These are phyloP conservation scores for Pseudohalonectria lignicola DNA, from an alignment of 2,329 filamentous ascomycete genomes.

Conservation along the genomic window DNA sequence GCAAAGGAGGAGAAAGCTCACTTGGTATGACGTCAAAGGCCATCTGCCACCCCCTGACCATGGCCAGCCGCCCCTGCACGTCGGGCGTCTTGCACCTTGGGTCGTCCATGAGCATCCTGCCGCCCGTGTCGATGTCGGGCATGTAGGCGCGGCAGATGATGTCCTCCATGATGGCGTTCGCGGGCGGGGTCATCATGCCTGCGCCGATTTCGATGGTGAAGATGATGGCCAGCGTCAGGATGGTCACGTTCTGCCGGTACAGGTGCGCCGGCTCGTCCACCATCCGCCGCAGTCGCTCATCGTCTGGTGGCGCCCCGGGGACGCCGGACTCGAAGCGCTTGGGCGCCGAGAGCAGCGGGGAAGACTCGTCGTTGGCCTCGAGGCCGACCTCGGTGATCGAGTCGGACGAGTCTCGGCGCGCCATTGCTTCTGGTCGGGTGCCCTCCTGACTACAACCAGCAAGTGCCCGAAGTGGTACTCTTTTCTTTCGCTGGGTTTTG, in stretches of 20 bases:
- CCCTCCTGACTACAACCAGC: no score
- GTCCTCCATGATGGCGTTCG: constrained; percentile 38
- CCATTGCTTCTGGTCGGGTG: no score
- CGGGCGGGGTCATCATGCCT: constrained; percentile 22
- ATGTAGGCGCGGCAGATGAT: constrained; percentile 40
- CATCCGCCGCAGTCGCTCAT: no score
- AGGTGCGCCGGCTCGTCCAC: constrained; percentile 7
- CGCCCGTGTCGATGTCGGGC: constrained; percentile 11
- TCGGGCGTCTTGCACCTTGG: constrained; percentile 33
- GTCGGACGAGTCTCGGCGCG: no score
- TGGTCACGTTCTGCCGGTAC: constrained; percentile 13
- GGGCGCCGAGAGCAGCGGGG: no score
- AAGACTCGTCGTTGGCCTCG: no score
- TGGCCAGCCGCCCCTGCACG: constrained; percentile 40
- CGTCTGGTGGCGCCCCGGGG: no score
- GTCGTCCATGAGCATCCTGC: constrained; percentile 18
- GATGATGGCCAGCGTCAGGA: constrained; percentile 20
- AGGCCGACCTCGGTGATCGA: no score
- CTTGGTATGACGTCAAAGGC: constrained; percentile 35
- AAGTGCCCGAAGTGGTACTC: no score
- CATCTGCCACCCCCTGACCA: constrained; percentile 34
- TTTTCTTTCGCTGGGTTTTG: no score
- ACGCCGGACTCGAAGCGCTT: no score
- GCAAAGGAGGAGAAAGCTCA: no score
- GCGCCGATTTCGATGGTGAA: constrained; percentile 30